A percentile compares a stretch with the other conserved stretches of the same genome.
Evolutionary conservation across 306 rosid species (phyloP).

Genomic region (Rubus parviflorus): DNA sequence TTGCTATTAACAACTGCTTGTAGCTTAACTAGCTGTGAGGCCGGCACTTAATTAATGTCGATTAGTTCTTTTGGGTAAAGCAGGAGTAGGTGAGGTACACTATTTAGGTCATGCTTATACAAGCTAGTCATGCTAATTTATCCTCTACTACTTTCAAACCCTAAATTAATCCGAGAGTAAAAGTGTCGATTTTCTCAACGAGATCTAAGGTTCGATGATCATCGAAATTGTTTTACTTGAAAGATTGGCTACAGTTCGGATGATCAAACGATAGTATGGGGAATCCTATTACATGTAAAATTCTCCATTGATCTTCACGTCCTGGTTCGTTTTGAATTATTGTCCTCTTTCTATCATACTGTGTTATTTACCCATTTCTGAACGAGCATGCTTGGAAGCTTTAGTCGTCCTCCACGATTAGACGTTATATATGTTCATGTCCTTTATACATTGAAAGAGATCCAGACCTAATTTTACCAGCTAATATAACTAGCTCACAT

Average conservation of each 20-base stretch:
- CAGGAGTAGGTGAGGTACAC: background rate
- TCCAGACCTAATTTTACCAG: background rate
- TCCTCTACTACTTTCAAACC: background rate
- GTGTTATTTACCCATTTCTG: background rate
- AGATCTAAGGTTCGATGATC: background rate
- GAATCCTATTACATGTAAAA: background rate
- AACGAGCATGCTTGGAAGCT: slow-evolving; percentile 6
- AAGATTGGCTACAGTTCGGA: background rate
- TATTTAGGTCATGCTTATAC: background rate
- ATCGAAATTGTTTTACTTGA: background rate
- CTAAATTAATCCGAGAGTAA: too few relatives aligned
- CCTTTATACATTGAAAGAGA: background rate
- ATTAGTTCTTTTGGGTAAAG: background rate
- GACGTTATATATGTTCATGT: background rate
- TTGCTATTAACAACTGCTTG: background rate
- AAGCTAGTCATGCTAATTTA: background rate
- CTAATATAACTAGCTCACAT: background rate
- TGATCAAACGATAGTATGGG: background rate
- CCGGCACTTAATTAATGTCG: background rate
- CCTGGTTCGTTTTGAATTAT: background rate
- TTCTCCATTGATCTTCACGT: background rate
- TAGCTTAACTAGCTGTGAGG: background rate
- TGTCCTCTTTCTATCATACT: background rate
- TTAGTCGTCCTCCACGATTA: background rate
- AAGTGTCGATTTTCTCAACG: too few relatives aligned